Evolutionary conservation across 2,329 filamentous ascomycete genomes (phyloP).

Genomic region (Onygena corvina): DNA sequence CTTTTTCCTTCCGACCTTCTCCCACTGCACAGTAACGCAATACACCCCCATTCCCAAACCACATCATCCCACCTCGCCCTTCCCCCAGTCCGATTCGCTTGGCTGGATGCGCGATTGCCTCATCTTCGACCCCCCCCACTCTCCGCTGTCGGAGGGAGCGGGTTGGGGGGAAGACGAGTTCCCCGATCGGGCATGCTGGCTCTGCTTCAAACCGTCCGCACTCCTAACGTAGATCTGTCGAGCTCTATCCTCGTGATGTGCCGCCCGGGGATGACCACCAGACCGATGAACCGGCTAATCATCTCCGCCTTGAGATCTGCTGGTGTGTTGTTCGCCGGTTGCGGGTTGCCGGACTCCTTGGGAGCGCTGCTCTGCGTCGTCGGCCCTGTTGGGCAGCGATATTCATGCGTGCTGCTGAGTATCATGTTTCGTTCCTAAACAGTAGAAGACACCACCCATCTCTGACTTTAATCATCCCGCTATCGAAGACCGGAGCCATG

Average conservation of each 20-base stretch:
- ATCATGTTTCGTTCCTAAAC: constrained; percentile 75
- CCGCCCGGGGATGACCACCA: constrained; percentile 78
- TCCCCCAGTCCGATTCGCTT: constrained; percentile 1
- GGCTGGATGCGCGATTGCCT: not conserved
- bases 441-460: not conserved
- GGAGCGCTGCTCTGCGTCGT: constrained; percentile 32
- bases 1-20: not conserved
- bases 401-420: constrained; percentile 75
- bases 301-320: constrained; percentile 51
- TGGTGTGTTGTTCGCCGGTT: constrained; percentile 19
- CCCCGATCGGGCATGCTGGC: not conserved
- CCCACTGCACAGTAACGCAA: not conserved
- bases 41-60: not conserved
- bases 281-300: constrained; percentile 72
- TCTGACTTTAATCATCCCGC: constrained; percentile 2
- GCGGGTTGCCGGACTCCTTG: constrained; percentile 15
- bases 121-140: too few relatives aligned
- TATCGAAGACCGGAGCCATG: not conserved
- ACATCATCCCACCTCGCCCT: too few relatives aligned
- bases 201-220: not conserved
- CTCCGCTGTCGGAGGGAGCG: constrained; percentile 3
- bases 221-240: constrained; percentile 39
- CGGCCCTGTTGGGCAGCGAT: constrained; percentile 57
- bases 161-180: not conserved
- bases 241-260: constrained; percentile 81